Evolutionary conservation across 768 basidiomycete species (phyloP), one percentile per base, ranked within the genome.

Genomic region (Chalciporus chontae): DNA sequence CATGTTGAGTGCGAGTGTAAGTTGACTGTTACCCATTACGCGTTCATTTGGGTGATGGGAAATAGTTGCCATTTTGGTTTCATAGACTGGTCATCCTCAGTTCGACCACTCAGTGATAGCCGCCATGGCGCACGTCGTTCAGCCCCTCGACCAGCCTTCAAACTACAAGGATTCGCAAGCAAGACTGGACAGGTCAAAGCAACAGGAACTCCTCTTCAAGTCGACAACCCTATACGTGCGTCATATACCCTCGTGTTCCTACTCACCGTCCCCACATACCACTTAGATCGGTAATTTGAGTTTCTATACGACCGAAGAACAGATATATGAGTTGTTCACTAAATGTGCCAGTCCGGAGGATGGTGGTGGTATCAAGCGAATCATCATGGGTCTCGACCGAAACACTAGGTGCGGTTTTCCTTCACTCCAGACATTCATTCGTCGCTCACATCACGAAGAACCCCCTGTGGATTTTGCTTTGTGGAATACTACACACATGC

Each of bases 91-190:
- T n/a, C n/a, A n/a, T n/a, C n/a, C n/a, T n/a, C n/a, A n/a, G n/a
- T n/a, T n/a, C n/a, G n/a, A n/a, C n/a, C n/a, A 24, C 21, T 36
- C 17, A 29, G 24, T 24, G 7, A 47, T 41, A 43, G 26, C 40
- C 59, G 64, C 59, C 66, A 90, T 91, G 93, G 83, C 94, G 38
- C 86, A 94, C 75, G 85, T 95, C 59, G 85, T 95, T 41, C 63
- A 78, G 24, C 70, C 86, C 29, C 78, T 97, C 58, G 95, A 97
- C 73, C 88, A 92, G 68, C 94, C 94, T 40, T 96, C 94, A 5
- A 92, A 93, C 68, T 99, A 99, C 73, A 92, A 94, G 67, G 95
- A 99, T 71, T 94, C 90, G 13, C 89, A 94, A 70, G 75, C 78
- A 34, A 81, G 86, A 48, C 72, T 93, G 45, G 87, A 96, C 72